Evolutionary conservation across 306 rosid genomes (phyloP).

Genomic region (Vachellia pachyceras): DNA sequence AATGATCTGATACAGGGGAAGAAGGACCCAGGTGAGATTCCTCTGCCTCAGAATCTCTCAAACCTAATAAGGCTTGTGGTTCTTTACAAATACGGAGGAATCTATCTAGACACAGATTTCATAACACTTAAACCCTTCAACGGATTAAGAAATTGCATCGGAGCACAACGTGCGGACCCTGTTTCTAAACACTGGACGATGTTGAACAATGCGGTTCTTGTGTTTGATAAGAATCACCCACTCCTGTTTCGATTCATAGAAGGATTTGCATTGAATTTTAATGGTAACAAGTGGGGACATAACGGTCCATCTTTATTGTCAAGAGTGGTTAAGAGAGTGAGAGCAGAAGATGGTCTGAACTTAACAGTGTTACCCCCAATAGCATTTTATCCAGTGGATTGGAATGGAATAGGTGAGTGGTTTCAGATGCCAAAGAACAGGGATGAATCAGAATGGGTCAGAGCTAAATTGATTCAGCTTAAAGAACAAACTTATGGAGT

Average conservation of each 20-base stretch:
- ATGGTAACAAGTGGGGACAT: slow-evolving; percentile 85
- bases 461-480: slow-evolving; percentile 57
- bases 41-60: slow-evolving; percentile 75
- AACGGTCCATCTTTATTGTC: slow-evolving; percentile 92
- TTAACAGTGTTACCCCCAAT: slow-evolving; percentile 55
- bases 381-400: slow-evolving; percentile 74
- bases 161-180: slow-evolving; percentile 67
- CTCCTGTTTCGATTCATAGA: slow-evolving; percentile 67
- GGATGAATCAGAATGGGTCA: slow-evolving; percentile 58
- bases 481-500: slow-evolving; percentile 60
- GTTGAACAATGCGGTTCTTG: slow-evolving; percentile 76
- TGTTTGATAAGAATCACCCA: slow-evolving; percentile 82
- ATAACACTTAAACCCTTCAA: slow-evolving; percentile 57
- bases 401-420: slow-evolving; percentile 58
- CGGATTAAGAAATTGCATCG: slow-evolving; percentile 69
- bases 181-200: slow-evolving; percentile 66
- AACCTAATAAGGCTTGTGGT: slow-evolving; percentile 70
- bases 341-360: slow-evolving; percentile 41
- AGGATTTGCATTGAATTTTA: slow-evolving; percentile 72
- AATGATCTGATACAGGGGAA: slow-evolving; percentile 59
- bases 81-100: slow-evolving; percentile 77
- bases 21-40: slow-evolving; percentile 86
- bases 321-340: slow-evolving; percentile 60
- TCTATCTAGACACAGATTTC: slow-evolving; percentile 77
- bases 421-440: slow-evolving; percentile 53